These are phyloP conservation scores for Trichoderma sp. DNA, from an alignment of 2,329 filamentous ascomycete species.

Conservation along the genomic window DNA sequence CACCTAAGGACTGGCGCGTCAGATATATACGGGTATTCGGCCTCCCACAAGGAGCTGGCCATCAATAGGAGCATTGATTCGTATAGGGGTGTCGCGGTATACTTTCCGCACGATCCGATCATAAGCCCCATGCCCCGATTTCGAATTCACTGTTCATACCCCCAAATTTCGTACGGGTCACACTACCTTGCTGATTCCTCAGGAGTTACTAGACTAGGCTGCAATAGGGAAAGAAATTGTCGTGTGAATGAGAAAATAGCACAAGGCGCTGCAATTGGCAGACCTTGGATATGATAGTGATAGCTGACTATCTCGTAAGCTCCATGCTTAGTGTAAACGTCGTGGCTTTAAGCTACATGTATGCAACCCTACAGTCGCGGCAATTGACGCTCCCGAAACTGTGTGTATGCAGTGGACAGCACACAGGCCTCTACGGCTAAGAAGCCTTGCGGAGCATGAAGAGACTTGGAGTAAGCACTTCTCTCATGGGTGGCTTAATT, in stretches of 20 bases:
- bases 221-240: background rate
- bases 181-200: background rate
- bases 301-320: conserved; percentile 8
- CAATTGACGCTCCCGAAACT: background rate
- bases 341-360: background rate
- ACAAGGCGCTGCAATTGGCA: background rate
- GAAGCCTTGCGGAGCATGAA: background rate
- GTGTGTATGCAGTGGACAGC: background rate
- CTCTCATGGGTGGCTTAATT: background rate
- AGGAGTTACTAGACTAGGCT: background rate
- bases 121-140: background rate
- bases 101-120: background rate
- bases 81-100: background rate
- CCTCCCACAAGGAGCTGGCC: background rate
- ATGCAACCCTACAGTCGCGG: background rate
- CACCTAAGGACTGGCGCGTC: background rate
- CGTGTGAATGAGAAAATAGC: background rate
- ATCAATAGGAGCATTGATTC: background rate
- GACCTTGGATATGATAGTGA: background rate
- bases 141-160: background rate
- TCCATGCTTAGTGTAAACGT: background rate
- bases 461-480: background rate
- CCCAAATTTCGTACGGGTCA: no score
- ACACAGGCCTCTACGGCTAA: background rate
- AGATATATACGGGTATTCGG: background rate